A percentile compares a stretch with the other conserved stretches of the same genome.
These are phyloP conservation scores for Pinus taeda DNA, from an alignment of 75 land plant species.

Conservation along the genomic window DNA sequence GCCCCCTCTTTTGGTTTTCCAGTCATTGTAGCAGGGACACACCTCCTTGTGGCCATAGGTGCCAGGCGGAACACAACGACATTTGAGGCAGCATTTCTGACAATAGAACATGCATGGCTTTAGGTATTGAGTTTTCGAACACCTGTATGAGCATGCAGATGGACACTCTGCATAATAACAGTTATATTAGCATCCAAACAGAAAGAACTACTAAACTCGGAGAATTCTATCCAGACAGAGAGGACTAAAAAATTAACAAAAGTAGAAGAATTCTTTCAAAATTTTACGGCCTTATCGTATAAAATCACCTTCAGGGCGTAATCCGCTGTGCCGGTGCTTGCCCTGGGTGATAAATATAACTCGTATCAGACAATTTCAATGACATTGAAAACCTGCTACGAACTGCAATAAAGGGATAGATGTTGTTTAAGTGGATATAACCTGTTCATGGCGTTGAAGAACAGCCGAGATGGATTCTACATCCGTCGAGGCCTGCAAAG, in stretches of 20 bases:
- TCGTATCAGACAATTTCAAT: not conserved
- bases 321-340: slow-evolving; percentile 7
- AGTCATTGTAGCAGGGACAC: slow-evolving; percentile 36
- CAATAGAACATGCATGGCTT: slow-evolving; percentile 32
- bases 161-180: slow-evolving; percentile 19
- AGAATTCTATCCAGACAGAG: no score
- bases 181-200: no score
- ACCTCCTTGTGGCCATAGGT: slow-evolving; percentile 32
- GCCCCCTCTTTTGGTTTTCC: slow-evolving; percentile 26
- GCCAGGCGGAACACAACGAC: slow-evolving; percentile 33
- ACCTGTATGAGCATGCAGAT: slow-evolving; percentile 20
- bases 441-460: not conserved
- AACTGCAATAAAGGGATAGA: not conserved
- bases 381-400: not conserved
- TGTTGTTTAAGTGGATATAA: not conserved
- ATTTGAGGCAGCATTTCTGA: slow-evolving; percentile 28
- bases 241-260: no score
- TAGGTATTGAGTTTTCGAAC: slow-evolving; percentile 19
- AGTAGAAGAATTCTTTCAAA: not conserved
- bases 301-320: not conserved
- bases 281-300: not conserved
- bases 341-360: not conserved
- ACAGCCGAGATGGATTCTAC: not conserved
- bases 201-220: not conserved
- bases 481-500: not conserved